These are phyloP conservation scores for Ascobolus immersus DNA, from an alignment of 495 filamentous ascomycete genomes.

Conservation along the genomic window DNA sequence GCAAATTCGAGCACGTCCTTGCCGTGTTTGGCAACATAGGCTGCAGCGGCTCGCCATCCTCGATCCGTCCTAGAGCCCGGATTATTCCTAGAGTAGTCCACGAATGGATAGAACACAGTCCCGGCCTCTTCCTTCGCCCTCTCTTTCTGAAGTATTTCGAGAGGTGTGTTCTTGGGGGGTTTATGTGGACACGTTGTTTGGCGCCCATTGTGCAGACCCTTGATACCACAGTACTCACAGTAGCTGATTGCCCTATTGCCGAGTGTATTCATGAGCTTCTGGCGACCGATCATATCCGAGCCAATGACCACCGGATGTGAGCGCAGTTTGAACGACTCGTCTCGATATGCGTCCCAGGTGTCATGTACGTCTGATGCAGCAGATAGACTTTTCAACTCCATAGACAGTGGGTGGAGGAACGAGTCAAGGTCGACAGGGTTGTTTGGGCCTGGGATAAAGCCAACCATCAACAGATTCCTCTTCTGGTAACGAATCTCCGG, in stretches of 20 bases:
- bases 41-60: too few relatives aligned
- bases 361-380: not conserved
- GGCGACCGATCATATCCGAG: constrained; percentile 3
- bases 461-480: not conserved
- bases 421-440: constrained; percentile 5
- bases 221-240: constrained; percentile 2
- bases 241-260: constrained; percentile 3
- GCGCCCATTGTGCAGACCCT: not conserved
- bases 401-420: constrained; percentile 3
- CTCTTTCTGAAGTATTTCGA: not conserved
- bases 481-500: not conserved
- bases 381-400: constrained; percentile 3
- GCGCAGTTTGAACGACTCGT: not conserved
- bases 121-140: too few relatives aligned
- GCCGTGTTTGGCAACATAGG: too few relatives aligned
- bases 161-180: not conserved
- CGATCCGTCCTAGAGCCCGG: too few relatives aligned
- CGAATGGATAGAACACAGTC: too few relatives aligned
- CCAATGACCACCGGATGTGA: constrained; percentile 3
- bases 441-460: constrained; percentile 5
- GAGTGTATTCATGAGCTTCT: constrained; percentile 4
- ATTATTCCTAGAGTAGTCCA: too few relatives aligned
- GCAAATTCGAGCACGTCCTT: too few relatives aligned
- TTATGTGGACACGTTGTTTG: constrained; percentile 1
- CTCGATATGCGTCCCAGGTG: constrained; percentile 1